Conservation (phyloP, 345 rosid species). For the Citrus sp. region DNA sequence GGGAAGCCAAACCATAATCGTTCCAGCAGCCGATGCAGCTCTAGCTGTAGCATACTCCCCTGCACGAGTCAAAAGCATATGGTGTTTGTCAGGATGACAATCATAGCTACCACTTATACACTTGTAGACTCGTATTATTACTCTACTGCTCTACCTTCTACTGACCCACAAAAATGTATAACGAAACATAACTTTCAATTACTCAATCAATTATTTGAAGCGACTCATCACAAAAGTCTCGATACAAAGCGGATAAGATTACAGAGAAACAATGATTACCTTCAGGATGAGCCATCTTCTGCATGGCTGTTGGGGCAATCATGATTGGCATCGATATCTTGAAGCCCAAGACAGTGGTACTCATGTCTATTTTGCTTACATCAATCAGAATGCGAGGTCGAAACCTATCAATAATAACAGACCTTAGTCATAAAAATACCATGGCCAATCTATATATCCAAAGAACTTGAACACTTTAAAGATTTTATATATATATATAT, state of each 20-base stretch:
- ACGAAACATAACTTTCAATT: background rate
- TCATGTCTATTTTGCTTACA: conserved; percentile 77
- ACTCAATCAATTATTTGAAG: background rate
- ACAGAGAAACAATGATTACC: conserved; percentile 27
- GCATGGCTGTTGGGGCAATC: conserved; percentile 90
- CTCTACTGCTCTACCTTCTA: background rate
- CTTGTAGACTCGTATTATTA: background rate
- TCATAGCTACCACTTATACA: background rate
- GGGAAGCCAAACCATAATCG: conserved; percentile 62
- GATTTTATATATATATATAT: background rate
- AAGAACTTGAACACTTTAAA: background rate
- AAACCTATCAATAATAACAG: conserved; percentile 33
- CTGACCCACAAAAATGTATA: background rate
- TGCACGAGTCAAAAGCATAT: conserved; percentile 26
- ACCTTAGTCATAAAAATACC: background rate
- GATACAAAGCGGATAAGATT: background rate
- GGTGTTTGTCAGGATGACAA: background rate
- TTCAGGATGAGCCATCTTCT: conserved; percentile 95
- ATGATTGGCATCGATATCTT: conserved; percentile 89
- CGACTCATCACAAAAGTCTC: background rate
- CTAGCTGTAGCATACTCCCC: conserved; percentile 94
- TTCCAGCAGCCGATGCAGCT: conserved; percentile 83
- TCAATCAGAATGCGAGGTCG: conserved; percentile 87
- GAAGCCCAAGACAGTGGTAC: conserved; percentile 67
- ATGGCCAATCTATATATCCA: background rate